Percentiles rank a stretch among this genome's conserved stretches.
phyloP scores from a whole-genome alignment of 176 grass and related monocot genomes.

The Poa annua region DNA sequence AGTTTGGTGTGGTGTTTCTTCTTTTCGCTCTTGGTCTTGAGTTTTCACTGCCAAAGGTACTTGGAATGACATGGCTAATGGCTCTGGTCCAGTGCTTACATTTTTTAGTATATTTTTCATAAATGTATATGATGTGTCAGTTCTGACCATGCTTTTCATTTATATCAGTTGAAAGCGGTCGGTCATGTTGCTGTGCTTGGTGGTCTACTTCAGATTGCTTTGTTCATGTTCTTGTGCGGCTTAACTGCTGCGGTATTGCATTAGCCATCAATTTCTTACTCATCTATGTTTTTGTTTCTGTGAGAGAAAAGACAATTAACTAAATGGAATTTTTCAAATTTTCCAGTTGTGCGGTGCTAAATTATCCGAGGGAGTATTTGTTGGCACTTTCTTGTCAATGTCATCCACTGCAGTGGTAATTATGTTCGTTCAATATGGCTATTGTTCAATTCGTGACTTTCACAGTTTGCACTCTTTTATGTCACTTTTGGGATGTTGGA shows the following conservation, averaged over 20 bases:
- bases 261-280: slow-evolving; percentile 3
- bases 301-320: slow-evolving; percentile 17
- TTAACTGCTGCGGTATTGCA: slow-evolving; percentile 86
- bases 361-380: slow-evolving; percentile 89
- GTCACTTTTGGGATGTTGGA: slow-evolving; percentile 6
- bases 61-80: slow-evolving; percentile 10
- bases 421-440: slow-evolving; percentile 40
- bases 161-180: slow-evolving; percentile 80
- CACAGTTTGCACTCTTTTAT: not conserved
- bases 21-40: slow-evolving; percentile 98
- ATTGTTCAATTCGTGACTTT: slow-evolving; percentile 11
- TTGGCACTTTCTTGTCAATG: slow-evolving; percentile 99
- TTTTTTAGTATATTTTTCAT: slow-evolving; percentile 19
- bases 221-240: slow-evolving; percentile 98
- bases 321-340: slow-evolving; percentile 31
- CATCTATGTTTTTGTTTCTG: slow-evolving; percentile 20
- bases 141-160: slow-evolving; percentile 39
- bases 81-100: slow-evolving; percentile 15
- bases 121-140: slow-evolving; percentile 26
- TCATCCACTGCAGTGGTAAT: slow-evolving; percentile 98
- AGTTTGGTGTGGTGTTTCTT: slow-evolving; percentile 99
- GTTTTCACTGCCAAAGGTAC: slow-evolving; percentile 95
- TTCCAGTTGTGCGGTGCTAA: slow-evolving; percentile 88
- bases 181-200: slow-evolving; percentile 90
- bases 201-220: slow-evolving; percentile 92